Evolutionary conservation across 2,329 filamentous ascomycete genomes (phyloP), one percentile per base, ranked within the genome.

Genomic region (Monilinia vaccinii-corymbosi): DNA sequence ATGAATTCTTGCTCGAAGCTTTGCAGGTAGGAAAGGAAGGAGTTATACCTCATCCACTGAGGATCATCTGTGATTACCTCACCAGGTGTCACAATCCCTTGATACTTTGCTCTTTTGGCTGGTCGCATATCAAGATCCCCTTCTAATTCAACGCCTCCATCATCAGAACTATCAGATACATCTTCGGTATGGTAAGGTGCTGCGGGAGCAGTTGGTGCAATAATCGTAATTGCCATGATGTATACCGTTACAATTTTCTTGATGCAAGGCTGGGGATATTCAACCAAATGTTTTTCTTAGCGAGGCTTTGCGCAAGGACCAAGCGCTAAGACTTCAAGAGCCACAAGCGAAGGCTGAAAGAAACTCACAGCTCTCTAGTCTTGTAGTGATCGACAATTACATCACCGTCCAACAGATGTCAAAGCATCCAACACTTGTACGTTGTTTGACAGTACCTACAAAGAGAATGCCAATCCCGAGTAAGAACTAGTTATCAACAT

Each of bases 41-140:
- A 44, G 40, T 65, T 77, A 56, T 75, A 85, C 82, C 85, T 85
- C 93, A 97, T 97, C 91, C 91, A 97, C 78, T 97, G 91, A n/a
- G 91, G 82, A 74, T 97, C 91, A 65, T 86, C 83, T 13, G 93
- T 97, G 68, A 97, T 89, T 62, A 88, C 77, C 72, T 95, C 89
- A 70, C 93, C 94, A 0, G 93, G 93, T 0, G 92, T 96, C 67
- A 96, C 87, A 66, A 97, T 87, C 40, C 80, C 76, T 18, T 68
- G 70, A 53, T 70, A 69, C 53, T 72, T 69, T 38, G 73, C 71
- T 58, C 75, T 73, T 67, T 77, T 78, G 46, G 72, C 61, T 16
- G 73, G 73, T 49, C 73, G 70, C 76, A 80, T 81, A 56, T 75
- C 69, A 55, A 78, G 40, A 50, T 72, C 67, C 57, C 67, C 66